Conservation (phyloP, 257 asterid genomes). For the Rehmannia glutinosa region DNA sequence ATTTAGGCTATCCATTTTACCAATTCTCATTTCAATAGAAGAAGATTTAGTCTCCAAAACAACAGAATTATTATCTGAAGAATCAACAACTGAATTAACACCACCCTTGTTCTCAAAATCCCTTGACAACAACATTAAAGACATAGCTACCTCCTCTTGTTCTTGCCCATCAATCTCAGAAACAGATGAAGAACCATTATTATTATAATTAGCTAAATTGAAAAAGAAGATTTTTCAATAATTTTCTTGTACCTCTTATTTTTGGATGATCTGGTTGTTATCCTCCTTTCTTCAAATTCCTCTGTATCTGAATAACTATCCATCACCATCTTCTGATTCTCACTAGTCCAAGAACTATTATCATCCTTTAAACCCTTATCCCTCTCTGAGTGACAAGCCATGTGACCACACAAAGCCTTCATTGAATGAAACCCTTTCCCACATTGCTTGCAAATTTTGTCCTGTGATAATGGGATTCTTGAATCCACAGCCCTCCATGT, state of each 20-base stretch:
- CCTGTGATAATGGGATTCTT: constrained; percentile 40
- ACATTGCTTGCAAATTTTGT: constrained; percentile 80
- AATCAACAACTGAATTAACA: constrained; percentile 72
- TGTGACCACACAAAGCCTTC: constrained; percentile 95
- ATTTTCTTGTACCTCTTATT: constrained; percentile 49
- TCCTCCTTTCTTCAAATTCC: constrained; percentile 40
- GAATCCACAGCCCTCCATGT: constrained; percentile 72
- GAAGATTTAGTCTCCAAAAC: constrained; percentile 75
- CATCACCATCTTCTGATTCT: constrained; percentile 46
- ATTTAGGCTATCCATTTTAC: constrained; percentile 24
- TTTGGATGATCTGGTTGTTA: constrained; percentile 40
- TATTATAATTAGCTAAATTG: constrained; percentile 26
- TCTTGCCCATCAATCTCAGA: constrained; percentile 80
- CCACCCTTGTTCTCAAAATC: constrained; percentile 55
- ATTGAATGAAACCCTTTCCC: constrained; percentile 86
- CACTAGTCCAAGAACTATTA: constrained; percentile 69
- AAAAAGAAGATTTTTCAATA: constrained; percentile 33
- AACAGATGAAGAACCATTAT: constrained; percentile 52
- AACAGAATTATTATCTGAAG: constrained; percentile 84
- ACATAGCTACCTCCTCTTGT: constrained; percentile 71
- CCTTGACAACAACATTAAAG: constrained; percentile 83
- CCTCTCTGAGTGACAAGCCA: constrained; percentile 94
- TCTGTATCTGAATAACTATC: constrained; percentile 70
- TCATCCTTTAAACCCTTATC: constrained; percentile 66
- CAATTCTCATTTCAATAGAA: constrained; percentile 48